Conservation (phyloP, 495 filamentous ascomycete genomes). For the Daldinia bambusicola region DNA sequence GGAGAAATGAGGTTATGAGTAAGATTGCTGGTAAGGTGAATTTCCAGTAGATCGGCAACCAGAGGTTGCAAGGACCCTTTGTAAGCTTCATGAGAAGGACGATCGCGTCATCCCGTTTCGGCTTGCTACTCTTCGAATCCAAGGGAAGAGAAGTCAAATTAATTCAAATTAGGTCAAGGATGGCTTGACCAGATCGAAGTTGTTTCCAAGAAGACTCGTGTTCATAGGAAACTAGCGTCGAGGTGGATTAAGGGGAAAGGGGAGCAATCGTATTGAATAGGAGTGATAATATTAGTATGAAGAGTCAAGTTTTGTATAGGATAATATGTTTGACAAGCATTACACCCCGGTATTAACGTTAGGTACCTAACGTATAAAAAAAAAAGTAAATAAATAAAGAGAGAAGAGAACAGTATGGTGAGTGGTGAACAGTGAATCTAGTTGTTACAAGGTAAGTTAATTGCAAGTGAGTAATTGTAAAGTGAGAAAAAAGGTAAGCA, state of each 20-base stretch:
- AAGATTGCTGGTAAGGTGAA: constrained; percentile 25
- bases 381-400: neutral
- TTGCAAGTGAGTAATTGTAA: constrained; percentile 2
- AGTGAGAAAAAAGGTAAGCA: neutral
- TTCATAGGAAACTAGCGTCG: neutral
- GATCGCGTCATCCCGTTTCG: constrained; percentile 29
- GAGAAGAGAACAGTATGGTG: neutral
- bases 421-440: neutral
- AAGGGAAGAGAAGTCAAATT: neutral
- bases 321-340: neutral
- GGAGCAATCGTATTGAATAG: neutral
- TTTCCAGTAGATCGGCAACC: constrained; percentile 33
- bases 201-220: neutral
- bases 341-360: neutral
- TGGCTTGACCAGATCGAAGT: neutral
- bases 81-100: constrained; percentile 27
- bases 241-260: neutral
- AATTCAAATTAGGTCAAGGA: no score
- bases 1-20: constrained; percentile 11
- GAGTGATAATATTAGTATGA: neutral
- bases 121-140: constrained; percentile 2
- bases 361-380: neutral
- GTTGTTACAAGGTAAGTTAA: neutral
- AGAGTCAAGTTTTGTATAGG: neutral
- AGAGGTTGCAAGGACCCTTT: constrained; percentile 29